These are phyloP conservation scores for Lactarius tabidus DNA, from an alignment of 768 basidiomycete genomes.

Conservation along the genomic window DNA sequence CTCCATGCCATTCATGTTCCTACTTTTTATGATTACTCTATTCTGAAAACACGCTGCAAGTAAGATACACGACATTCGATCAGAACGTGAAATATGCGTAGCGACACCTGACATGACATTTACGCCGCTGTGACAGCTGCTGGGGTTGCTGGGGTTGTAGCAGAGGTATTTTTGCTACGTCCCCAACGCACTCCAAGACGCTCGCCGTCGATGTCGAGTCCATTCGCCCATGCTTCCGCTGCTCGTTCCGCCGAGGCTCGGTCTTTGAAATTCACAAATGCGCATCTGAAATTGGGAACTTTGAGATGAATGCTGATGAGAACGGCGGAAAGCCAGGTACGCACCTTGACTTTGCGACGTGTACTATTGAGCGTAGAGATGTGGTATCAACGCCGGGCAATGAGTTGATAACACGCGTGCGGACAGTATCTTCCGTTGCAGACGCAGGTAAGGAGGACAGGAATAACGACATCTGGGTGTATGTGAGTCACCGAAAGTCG, in stretches of 20 bases:
- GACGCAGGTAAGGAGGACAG: constrained; percentile 67
- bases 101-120: neutral
- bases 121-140: neutral
- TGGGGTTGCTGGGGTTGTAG: neutral
- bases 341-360: constrained; percentile 76
- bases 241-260: constrained; percentile 81
- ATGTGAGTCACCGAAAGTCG: constrained; percentile 18
- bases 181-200: constrained; percentile 84
- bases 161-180: constrained; percentile 46
- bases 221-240: constrained; percentile 86
- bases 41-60: constrained; percentile 4
- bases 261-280: constrained; percentile 91
- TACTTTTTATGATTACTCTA: constrained; percentile 8
- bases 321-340: constrained; percentile 17
- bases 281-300: constrained; percentile 53
- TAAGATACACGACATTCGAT: constrained; percentile 15
- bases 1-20: neutral
- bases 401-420: constrained; percentile 64
- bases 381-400: constrained; percentile 59
- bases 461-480: constrained; percentile 75
- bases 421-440: constrained; percentile 70
- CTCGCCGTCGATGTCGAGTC: constrained; percentile 81
- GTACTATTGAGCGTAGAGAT: constrained; percentile 77
- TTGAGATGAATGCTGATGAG: neutral
- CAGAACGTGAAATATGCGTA: neutral